A percentile compares a stretch with the other conserved stretches of the same genome.
Evolutionary conservation across 176 grass and related monocot genomes (phyloP).

Genomic region (Hsuehochloa calcarea): DNA sequence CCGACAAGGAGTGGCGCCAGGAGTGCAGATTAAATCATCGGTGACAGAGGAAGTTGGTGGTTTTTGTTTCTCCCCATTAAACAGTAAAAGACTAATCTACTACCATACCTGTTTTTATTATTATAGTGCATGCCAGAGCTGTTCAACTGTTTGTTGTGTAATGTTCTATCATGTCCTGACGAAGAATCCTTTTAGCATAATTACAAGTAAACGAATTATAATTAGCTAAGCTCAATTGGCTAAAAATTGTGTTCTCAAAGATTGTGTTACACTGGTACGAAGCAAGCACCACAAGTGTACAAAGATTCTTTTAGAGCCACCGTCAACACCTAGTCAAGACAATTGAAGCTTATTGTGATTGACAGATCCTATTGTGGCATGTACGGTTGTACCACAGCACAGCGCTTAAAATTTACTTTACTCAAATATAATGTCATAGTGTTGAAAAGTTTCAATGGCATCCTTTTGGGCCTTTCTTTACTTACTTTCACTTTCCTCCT

Average conservation of each 20-base stretch:
- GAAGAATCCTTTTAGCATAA: not conserved
- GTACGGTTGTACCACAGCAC: not conserved
- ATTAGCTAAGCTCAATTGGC: not conserved
- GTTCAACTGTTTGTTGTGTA: too few species aligned
- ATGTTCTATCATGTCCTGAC: not conserved
- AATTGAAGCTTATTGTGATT: constrained; percentile 2
- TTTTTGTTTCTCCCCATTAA: too few species aligned
- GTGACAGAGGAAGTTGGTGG: too few species aligned
- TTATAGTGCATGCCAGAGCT: too few species aligned
- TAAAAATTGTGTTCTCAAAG: not conserved
- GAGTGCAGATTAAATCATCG: too few species aligned
- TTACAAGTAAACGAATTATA: not conserved
- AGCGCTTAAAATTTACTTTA: not conserved
- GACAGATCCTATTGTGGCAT: not conserved
- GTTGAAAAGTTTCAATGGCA: not conserved
- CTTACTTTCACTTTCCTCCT: constrained; percentile 48
- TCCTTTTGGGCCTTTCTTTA: not conserved
- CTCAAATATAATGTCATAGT: not conserved
- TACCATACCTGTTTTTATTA: too few species aligned
- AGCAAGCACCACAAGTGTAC: not conserved
- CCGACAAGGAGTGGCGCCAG: too few species aligned
- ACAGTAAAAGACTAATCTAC: too few species aligned
- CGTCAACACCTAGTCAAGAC: not conserved
- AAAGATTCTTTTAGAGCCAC: not conserved
- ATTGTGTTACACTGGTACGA: not conserved